Base-by-base conservation (phyloP, 495 filamentous ascomycete genomes). In the Aspergillus ostianus region DNA sequence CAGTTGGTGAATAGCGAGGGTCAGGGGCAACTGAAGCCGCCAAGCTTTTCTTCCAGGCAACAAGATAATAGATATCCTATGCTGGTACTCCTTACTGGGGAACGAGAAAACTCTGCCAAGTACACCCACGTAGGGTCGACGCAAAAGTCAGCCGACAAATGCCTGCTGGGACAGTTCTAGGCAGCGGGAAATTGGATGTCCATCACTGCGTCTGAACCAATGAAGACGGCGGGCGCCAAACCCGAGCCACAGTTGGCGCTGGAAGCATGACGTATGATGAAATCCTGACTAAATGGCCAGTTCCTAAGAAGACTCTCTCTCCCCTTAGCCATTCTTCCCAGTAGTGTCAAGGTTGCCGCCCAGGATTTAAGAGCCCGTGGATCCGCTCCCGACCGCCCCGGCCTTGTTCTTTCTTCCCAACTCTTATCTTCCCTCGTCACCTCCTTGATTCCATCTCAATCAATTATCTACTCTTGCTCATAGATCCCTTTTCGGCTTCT, bases 231-330 rank as follows among this genome's bases (percentile, higher is more conserved):
- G 15, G 3, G 36, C 36, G 27, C 2, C 20, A 2, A 26, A 44
- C 55, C 51, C 53, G 56, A 59, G 61, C 61, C 61, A 64, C 61
- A 59, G 56, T 47, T 56, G 59, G 41, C 54, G 26, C 51, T 55
- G 51, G 51, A 51, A 19, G 9, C 21, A 63, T 63, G 60, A 63
- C 60, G 60, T 60, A 60, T 6, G 18, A 7, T 32, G 30, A 26
- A 26, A 18, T n/a, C 20, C 48, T 47, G 57, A 58, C 27, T 56
- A 47, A n/a, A n/a, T n/a, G n/a, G n/a, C n/a, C n/a, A n/a, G n/a
- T n/a, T n/a, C n/a, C n/a, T n/a, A n/a, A 30, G 29, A 30, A 30
- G 29, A 30, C 4, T 8, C 4, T 30, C 29, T 30, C 29, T 30
- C 29, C 12, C n/a, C n/a, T n/a, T n/a, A n/a, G n/a, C n/a, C n/a